phyloP scores from a whole-genome alignment of 768 basidiomycete genomes.

The Cytidiella melzeri region DNA sequence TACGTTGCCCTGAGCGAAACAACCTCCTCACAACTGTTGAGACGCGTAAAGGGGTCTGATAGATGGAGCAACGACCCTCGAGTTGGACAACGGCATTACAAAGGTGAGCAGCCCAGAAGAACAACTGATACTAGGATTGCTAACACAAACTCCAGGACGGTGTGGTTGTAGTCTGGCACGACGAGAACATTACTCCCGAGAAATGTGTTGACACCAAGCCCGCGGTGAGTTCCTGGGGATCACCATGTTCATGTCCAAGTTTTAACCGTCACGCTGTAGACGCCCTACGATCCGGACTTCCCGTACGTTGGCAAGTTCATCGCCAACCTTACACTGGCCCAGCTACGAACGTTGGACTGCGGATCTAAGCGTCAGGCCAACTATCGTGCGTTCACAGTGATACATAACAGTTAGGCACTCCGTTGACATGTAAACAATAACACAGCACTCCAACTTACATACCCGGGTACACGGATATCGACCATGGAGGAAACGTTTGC shows the following conservation, averaged over 20 bases:
- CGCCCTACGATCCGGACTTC: constrained; percentile 50
- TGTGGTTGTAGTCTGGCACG: constrained; percentile 76
- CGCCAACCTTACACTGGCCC: constrained; percentile 72
- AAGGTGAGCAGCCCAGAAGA: constrained; percentile 34
- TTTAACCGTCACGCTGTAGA: constrained; percentile 28
- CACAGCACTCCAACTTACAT: constrained; percentile 56
- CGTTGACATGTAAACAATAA: too few species aligned
- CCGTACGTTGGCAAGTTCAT: constrained; percentile 76
- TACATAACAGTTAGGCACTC: constrained; percentile 3
- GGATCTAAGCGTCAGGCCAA: constrained; percentile 56
- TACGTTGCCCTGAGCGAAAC: constrained; percentile 25
- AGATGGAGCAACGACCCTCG: constrained; percentile 69
- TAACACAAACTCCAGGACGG: constrained; percentile 47
- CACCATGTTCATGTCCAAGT: not conserved
- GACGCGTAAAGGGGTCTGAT: constrained; percentile 54
- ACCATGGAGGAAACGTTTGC: constrained; percentile 71
- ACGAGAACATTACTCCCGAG: constrained; percentile 51
- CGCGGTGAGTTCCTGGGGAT: constrained; percentile 35
- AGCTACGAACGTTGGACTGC: constrained; percentile 77
- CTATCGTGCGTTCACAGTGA: constrained; percentile 48
- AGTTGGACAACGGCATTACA: constrained; percentile 75
- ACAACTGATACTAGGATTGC: not conserved
- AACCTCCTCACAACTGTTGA: not conserved
- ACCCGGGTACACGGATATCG: constrained; percentile 65
- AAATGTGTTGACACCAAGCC: constrained; percentile 71